Base-by-base conservation (phyloP, 2,329 filamentous ascomycete species). In the Reticulascus tulasneorum region DNA sequence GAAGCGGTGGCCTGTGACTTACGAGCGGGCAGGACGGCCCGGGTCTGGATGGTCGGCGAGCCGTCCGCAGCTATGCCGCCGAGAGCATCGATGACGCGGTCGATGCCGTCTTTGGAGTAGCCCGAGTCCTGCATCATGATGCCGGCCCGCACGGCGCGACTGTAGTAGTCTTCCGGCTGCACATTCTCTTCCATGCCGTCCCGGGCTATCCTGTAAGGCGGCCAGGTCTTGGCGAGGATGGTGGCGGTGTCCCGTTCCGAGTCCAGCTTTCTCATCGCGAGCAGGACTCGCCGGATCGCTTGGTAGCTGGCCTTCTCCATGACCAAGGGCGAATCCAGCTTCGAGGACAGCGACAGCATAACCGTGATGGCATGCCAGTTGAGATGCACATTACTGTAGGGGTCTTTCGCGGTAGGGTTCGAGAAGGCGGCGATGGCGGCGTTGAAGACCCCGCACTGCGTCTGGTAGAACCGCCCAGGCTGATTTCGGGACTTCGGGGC, bases 151-250 rank as follows among this genome's bases (percentile, higher is more conserved):
- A 74, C 64, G 25, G 69, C 68, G 35, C 77, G 64, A 37, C 75
- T 77, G 45, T 69, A 62, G 40, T 73, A 72, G 18, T 78, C 73
- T 28, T 74, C 66, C 2, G 59, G 60, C 6, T 65, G 63, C 33
- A 67, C 63, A 33, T 59, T 63, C 45, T 78, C 77, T 50, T 83
- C 79, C 42, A 76, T 71, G 2, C 77, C 78, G 48, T 82, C 73
- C 38, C 72, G 67, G 9, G 71, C 64, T 23, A 66, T 62, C 36
- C 75, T 59, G 55, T 79, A 82, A 1, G 79, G 79, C 9, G 79
- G 79, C 79, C 78, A 82, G 3, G 66, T 67, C 32, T 68, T 63
- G 3, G 63, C 59, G 37, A 77, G 66, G 19, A 74, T 68, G 15
- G 56, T 46, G 2, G 71, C 66, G 21, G 67, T 69, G 22, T 64